Evolutionary conservation across 2,329 filamentous ascomycete genomes (phyloP), one percentile per base, ranked within the genome.

Genomic region (Emericellopsis cladophorae): DNA sequence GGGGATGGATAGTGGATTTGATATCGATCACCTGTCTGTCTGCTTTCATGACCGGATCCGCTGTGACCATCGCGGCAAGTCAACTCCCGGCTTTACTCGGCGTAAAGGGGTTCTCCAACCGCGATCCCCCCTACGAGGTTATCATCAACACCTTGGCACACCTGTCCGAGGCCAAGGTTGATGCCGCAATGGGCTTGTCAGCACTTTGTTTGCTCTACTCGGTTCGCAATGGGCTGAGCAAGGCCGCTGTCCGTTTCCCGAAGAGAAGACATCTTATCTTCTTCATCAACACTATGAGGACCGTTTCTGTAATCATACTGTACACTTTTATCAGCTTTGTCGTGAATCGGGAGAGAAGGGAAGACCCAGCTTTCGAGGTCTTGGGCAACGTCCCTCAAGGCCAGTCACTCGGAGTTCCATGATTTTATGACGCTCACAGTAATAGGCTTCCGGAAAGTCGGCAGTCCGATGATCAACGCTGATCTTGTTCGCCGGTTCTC

Each of bases 1-100:
- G 81, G 31, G 90, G 92, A 6, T 94, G 88, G 78, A 80, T 96
- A 39, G 88, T 95, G 37, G 88, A 96, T 49, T 75, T 95, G 53
- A 95, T 96, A 51, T 85, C 92, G 1, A 76, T 95, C 42, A 81
- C 87, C 2, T 85, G 89, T 0, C 85, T 96, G 41, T 89, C 85
- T 0, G 88, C 90, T 4, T 96, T 95, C 67, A 95, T 96, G 84
- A 96, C 92, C 0, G 89, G 90, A 3, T 95, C 90, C 5, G 88
- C 90, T 40, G 74, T 98, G 58, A 94, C 76, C 51, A 96, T 98
- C 54, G 79, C 76, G 14, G 74, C 78, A 21, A 89, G 92, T 29
- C 92, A 96, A 59, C 70, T 95, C 5, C 82, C 85, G 1, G 72
- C 74, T 3, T 64, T 96, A 58, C 75, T 98, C 65, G 92, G 92